Evolutionary conservation across 352 stramenopile species (phyloP).

Genomic region (Stephanocyclus meneghinianus): DNA sequence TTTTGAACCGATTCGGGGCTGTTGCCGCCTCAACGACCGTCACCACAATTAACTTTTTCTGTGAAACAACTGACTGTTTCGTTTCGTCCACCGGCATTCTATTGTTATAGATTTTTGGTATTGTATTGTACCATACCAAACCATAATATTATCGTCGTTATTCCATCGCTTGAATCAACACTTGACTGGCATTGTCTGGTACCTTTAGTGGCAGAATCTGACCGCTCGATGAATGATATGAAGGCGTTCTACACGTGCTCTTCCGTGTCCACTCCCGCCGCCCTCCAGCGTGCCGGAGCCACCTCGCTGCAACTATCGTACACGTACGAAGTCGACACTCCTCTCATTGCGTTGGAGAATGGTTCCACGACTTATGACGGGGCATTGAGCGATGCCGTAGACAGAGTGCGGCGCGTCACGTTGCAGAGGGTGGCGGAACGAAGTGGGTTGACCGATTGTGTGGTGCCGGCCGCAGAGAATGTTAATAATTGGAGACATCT

Average conservation of each 20-base stretch:
- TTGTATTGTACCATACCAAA: too few species aligned
- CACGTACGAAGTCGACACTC: conserved; percentile 12
- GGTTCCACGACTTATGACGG: not conserved
- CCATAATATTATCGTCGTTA: too few species aligned
- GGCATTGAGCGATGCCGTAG: conserved; percentile 2
- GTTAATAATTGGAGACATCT: not conserved
- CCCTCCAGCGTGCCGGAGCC: not conserved
- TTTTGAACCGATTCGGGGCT: too few species aligned
- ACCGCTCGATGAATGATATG: not conserved
- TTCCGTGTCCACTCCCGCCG: not conserved
- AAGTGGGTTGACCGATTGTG: conserved; percentile 14
- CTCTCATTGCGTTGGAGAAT: not conserved
- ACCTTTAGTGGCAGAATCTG: too few species aligned
- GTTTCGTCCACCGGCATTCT: too few species aligned
- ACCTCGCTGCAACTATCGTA: conserved; percentile 3
- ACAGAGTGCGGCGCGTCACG: not conserved
- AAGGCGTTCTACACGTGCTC: conserved; percentile 23
- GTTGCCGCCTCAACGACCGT: too few species aligned
- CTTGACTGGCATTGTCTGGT: too few species aligned
- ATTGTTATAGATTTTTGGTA: too few species aligned
- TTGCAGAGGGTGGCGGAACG: not conserved
- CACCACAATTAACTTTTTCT: too few species aligned
- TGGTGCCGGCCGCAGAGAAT: not conserved
- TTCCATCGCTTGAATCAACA: too few species aligned
- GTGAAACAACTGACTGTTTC: too few species aligned